Evolutionary conservation across 1,284 basidiomycete genomes (phyloP), one percentile per base, ranked within the genome.

Genomic region (Marasmius sp.): DNA sequence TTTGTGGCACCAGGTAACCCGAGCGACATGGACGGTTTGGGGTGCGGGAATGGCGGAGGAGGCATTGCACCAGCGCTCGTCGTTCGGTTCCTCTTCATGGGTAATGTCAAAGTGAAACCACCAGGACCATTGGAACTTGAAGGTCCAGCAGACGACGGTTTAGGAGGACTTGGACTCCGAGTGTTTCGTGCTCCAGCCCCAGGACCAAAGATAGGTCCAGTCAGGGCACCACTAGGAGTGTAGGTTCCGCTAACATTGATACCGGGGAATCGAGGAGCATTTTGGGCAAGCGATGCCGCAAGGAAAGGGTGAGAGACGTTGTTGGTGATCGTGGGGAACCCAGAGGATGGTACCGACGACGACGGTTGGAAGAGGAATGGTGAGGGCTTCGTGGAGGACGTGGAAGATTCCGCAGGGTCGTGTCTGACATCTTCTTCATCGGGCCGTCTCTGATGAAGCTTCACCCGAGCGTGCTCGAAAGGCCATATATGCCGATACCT

Each of bases 401-500:
- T 36, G 4, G 18, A 11, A 6, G 14, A n/a, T 6, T 11, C 16
- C 6, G 27, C 18, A 27, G 10, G 48, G 39, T 58, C 43, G 20
- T 50, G 18, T 41, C 20, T 12, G 12, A 16, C 20, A 4, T 20
- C 22, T 36, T 50, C 20, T 43, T 52, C 57, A 33, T 53, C 54
- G 27, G 37, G 52, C 41, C 53, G 56, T 20, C 50, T 33, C 36
- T 58, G 50, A 51, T 64, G 59, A 22, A 97, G 78, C 48, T 88
- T 84, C 3, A 97, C 94, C 27, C 94, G 88, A 14, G 92, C 89
- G 71, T 95, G 93, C 70, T 97, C 95, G 70, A 96, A 98, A 0
- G 95, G 95, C 95, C 95, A 98, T 60, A 98, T 97, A 71, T 98
- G 93, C 45, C 85, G 85, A 75, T 93, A 93, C 70, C 95, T 95